Conservation (phyloP, 306 rosid species). For the Clitoria ternatea region DNA sequence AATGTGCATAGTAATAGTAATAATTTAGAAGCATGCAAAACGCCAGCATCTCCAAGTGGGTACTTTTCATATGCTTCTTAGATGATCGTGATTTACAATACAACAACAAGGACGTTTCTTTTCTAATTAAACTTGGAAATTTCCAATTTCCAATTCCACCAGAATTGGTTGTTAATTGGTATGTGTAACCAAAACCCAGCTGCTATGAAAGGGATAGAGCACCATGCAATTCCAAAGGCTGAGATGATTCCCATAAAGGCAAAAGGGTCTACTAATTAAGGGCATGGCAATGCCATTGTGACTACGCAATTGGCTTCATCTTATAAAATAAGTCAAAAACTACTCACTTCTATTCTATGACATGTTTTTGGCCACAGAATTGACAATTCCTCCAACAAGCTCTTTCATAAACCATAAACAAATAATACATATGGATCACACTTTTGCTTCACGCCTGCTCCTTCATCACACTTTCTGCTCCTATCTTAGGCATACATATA, state of each 20-base stretch:
- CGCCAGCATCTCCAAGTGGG: slow-evolving; percentile 2
- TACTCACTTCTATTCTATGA: slow-evolving; percentile 25
- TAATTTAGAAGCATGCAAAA: not conserved
- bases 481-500: not conserved
- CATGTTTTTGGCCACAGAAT: not conserved
- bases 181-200: slow-evolving; percentile 13
- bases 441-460: not conserved
- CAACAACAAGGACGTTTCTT: too few species aligned
- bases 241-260: slow-evolving; percentile 12
- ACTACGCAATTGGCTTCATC: slow-evolving; percentile 22
- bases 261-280: slow-evolving; percentile 20
- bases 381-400: slow-evolving; percentile 21
- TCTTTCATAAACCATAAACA: slow-evolving; percentile 20
- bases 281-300: slow-evolving; percentile 13
- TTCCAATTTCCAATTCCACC: not conserved
- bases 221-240: slow-evolving; percentile 22
- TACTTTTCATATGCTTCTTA: slow-evolving; percentile 1
- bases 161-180: slow-evolving; percentile 5
- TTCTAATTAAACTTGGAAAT: not conserved
- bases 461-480: not conserved
- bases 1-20: not conserved
- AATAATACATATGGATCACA: not conserved
- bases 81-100: not conserved
- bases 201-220: slow-evolving; percentile 37
- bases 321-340: slow-evolving; percentile 25